Evolutionary conservation across 1,284 basidiomycete species (phyloP).

Genomic region (Trichosporon sp.): DNA sequence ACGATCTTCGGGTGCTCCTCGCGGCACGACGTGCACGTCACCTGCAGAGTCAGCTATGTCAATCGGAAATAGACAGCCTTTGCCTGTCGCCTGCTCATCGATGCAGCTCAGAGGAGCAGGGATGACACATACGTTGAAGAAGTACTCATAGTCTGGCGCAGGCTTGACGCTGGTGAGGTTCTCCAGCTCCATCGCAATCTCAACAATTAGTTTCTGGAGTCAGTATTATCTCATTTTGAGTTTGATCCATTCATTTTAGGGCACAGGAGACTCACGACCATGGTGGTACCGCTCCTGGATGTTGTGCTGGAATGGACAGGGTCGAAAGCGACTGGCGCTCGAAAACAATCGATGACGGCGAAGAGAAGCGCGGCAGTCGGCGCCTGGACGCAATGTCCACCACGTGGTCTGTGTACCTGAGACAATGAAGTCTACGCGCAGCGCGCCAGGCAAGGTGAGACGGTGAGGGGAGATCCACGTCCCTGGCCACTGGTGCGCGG

Average conservation of each 20-base stretch:
- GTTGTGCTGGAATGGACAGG: background rate
- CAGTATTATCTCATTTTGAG: background rate
- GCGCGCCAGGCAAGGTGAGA: background rate
- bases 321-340: background rate
- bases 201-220: constrained; percentile 43
- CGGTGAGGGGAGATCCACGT: background rate
- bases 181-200: constrained; percentile 46
- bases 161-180: constrained; percentile 43
- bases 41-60: constrained; percentile 21
- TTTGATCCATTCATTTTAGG: too few species aligned
- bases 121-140: constrained; percentile 39
- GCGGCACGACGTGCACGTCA: constrained; percentile 42
- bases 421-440: background rate
- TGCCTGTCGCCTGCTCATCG: background rate
- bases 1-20: constrained; percentile 46
- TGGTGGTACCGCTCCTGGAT: background rate
- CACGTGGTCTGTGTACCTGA: background rate
- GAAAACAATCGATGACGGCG: constrained; percentile 1
- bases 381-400: background rate
- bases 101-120: background rate
- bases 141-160: constrained; percentile 42
- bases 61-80: background rate
- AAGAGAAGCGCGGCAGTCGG: too few species aligned
- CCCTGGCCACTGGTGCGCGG: background rate
- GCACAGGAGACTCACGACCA: constrained; percentile 10